Evolutionary conservation across 345 rosid genomes (phyloP), one percentile per base, ranked within the genome.

Genomic region (Melaleuca alternifolia): DNA sequence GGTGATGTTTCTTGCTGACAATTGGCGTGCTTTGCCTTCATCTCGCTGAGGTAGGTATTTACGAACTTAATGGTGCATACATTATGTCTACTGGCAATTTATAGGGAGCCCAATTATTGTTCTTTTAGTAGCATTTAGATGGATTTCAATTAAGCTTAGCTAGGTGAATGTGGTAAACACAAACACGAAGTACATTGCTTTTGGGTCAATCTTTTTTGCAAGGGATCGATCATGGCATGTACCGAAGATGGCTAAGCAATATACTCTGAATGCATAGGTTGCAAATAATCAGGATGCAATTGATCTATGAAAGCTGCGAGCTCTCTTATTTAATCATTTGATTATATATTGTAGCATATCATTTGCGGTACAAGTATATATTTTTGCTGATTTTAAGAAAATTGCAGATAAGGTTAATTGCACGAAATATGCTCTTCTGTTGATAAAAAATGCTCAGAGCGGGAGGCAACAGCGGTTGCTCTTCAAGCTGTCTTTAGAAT

Each of bases 1-100:
- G 84, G 95, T 89, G 56, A 89, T 93, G 91, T 65, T 85, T 83
- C 90, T 92, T 87, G 96, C 94, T 52, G 91, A 95, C 88, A 90
- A 85, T 89, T 94, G 97, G 97, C 94, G 92, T 56, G 89, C 91
- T 89, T 76, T 90, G 85, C 90, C 94, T 87, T 88, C 92, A 48
- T 59, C 84, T 82, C 93, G 87, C 75, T 90, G 91, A 93, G 87
- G 57, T 61, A 28, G 41, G 54, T 56, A 14, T 52, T 53, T 37
- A 50, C 51, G 33, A 10, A 83, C 2, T 53, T 52, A 83, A 53
- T 82, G 6, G 37, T 83, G 24, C 24, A 9, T 37, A 8, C 26
- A 71, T 71, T 71, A 0, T 46, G 20, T 71, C 79, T 16, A 71
- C 24, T 33, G 48, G 24, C 0, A 71, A 71, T 18, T 4, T 71